Evolutionary conservation across 495 filamentous ascomycete genomes (phyloP).

Genomic region (Penicillium samsonianum): DNA sequence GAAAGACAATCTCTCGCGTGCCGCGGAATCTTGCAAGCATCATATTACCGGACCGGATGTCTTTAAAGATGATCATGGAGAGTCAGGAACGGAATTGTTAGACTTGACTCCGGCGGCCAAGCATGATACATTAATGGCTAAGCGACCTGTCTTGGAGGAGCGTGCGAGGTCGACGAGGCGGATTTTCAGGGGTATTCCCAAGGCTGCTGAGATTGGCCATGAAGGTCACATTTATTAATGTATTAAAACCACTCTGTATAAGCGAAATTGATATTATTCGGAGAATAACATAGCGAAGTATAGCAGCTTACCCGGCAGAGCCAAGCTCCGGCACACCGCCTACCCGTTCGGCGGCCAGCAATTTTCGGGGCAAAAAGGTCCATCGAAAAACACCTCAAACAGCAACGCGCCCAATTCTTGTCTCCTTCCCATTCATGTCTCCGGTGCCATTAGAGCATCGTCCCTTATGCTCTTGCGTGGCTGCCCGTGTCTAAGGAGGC

Average conservation of each 20-base stretch:
- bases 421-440: conserved; percentile 19
- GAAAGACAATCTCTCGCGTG: conserved; percentile 44
- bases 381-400: conserved; percentile 12
- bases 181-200: conserved; percentile 52
- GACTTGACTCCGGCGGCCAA: conserved; percentile 36
- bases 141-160: conserved; percentile 28
- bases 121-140: conserved; percentile 33
- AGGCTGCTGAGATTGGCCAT: conserved; percentile 44
- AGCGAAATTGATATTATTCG: conserved; percentile 1
- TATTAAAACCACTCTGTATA: background rate
- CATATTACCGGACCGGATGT: conserved; percentile 43
- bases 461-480: conserved; percentile 45
- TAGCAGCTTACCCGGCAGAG: conserved; percentile 13
- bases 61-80: conserved; percentile 28
- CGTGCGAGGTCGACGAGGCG: conserved; percentile 33
- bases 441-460: conserved; percentile 18
- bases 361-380: conserved; percentile 33
- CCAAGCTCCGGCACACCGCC: conserved; percentile 34
- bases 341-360: conserved; percentile 23
- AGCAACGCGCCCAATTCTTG: conserved; percentile 8
- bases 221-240: conserved; percentile 48
- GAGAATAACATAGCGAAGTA: background rate
- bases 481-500: conserved; percentile 44
- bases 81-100: conserved; percentile 25
- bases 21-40: conserved; percentile 32